A percentile compares a stretch with the other conserved stretches of the same genome.
These are phyloP conservation scores for Hypoxylon lienhwacheense DNA, from an alignment of 495 filamentous ascomycete species.

Conservation along the genomic window DNA sequence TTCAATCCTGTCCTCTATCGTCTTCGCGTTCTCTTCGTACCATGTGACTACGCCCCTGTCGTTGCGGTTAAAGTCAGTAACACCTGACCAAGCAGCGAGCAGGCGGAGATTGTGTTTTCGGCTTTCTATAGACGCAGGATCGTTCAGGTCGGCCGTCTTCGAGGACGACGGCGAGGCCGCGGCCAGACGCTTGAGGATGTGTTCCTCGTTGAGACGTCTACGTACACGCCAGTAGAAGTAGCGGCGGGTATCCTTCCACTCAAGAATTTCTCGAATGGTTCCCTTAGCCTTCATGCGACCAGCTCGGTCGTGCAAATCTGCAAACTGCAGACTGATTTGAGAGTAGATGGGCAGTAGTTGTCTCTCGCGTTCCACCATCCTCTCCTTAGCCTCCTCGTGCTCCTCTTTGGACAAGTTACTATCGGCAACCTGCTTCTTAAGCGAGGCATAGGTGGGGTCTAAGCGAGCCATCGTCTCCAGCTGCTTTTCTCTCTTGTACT, in stretches of 20 bases:
- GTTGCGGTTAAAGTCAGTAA: slow-evolving; percentile 70
- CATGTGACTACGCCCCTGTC: slow-evolving; percentile 87
- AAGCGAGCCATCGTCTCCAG: slow-evolving; percentile 97
- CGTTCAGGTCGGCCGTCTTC: slow-evolving; percentile 45
- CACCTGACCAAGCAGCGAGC: slow-evolving; percentile 75
- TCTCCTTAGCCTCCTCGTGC: slow-evolving; percentile 73
- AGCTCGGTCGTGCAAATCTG: slow-evolving; percentile 94
- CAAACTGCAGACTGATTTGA: slow-evolving; percentile 92
- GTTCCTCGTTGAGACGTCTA: slow-evolving; percentile 93
- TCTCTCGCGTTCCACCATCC: slow-evolving; percentile 87
- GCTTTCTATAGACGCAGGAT: slow-evolving; percentile 47
- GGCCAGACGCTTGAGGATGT: slow-evolving; percentile 86
- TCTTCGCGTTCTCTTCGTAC: slow-evolving; percentile 95
- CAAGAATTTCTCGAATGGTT: slow-evolving; percentile 77
- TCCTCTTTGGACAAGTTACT: slow-evolving; percentile 70
- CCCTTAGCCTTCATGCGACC: slow-evolving; percentile 98
- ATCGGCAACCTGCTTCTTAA: slow-evolving; percentile 75
- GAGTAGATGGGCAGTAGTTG: slow-evolving; percentile 87
- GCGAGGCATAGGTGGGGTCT: slow-evolving; percentile 76
- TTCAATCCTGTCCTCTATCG: slow-evolving; percentile 77
- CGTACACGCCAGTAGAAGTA: slow-evolving; percentile 99
- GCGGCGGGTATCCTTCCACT: slow-evolving; percentile 87
- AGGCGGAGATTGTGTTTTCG: slow-evolving; percentile 66
- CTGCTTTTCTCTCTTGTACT: slow-evolving; percentile 96
- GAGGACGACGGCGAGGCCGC: slow-evolving; percentile 45